A percentile compares a stretch with the other conserved stretches of the same genome.
Evolutionary conservation across 306 rosid species (phyloP).

Genomic region (Malus sylvestris): DNA sequence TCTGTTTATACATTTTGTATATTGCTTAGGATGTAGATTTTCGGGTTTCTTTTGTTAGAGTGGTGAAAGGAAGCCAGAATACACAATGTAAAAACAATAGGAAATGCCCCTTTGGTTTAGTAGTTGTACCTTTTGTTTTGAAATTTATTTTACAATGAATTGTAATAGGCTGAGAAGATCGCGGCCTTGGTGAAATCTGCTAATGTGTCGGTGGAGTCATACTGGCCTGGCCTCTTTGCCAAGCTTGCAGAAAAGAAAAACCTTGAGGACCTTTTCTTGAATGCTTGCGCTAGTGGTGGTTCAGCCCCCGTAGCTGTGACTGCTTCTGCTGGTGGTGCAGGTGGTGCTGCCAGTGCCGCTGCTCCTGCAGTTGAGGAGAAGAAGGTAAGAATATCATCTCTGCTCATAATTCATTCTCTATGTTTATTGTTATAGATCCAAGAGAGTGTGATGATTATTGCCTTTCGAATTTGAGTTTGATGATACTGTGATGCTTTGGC

Average conservation of each 20-base stretch:
- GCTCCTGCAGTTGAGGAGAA: constrained; percentile 54
- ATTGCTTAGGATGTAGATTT: too few species aligned
- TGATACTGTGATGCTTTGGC: background rate
- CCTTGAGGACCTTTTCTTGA: constrained; percentile 53
- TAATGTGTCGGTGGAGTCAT: constrained; percentile 43
- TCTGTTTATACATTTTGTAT: too few species aligned
- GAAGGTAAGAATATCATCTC: constrained; percentile 35
- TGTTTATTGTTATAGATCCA: background rate
- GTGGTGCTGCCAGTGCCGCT: constrained; percentile 16
- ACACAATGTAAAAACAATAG: too few species aligned
- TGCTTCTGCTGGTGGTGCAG: constrained; percentile 28
- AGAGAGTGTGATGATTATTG: background rate
- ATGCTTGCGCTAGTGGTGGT: constrained; percentile 45
- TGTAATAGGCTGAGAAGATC: constrained; percentile 61
- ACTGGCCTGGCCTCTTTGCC: constrained; percentile 67
- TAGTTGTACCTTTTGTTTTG: background rate
- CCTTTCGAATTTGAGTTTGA: background rate
- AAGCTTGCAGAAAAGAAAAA: constrained; percentile 58
- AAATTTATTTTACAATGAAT: background rate
- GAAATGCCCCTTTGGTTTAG: too few species aligned
- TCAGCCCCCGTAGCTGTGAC: constrained; percentile 38
- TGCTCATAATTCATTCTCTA: background rate
- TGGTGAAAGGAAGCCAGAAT: too few species aligned
- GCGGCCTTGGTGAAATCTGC: constrained; percentile 45
- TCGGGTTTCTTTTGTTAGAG: too few species aligned